These are phyloP conservation scores for Solanum hybrid DNA, from an alignment of 305 asterid species.

Conservation along the genomic window DNA sequence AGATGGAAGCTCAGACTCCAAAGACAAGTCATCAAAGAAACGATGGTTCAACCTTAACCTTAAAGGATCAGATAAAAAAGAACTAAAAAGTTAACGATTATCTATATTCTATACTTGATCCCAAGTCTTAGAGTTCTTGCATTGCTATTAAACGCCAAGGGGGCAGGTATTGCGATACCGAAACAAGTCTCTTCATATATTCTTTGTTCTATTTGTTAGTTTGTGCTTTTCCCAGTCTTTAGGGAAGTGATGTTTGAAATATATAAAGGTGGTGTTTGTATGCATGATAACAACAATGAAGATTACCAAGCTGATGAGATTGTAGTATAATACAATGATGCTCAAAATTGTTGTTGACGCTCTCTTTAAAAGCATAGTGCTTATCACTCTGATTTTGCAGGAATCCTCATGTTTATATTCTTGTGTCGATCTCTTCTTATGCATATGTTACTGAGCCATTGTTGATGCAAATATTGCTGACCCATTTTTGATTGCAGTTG, in stretches of 20 bases:
- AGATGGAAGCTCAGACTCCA: conserved; percentile 78
- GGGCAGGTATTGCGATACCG: conserved; percentile 5
- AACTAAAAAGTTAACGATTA: neutral
- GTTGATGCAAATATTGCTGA: conserved; percentile 5
- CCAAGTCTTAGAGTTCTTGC: neutral
- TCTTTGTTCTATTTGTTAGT: conserved; percentile 13
- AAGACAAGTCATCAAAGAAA: conserved; percentile 71
- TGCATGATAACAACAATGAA: neutral
- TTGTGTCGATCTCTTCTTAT: neutral
- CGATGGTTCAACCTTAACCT: conserved; percentile 83
- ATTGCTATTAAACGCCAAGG: neutral
- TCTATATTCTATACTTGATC: neutral
- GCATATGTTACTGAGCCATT: conserved; percentile 62
- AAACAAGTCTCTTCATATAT: conserved; percentile 19
- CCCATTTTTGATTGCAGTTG: conserved; percentile 77
- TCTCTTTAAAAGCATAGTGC: neutral
- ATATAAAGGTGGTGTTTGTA: neutral
- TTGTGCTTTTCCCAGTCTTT: neutral
- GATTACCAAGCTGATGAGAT: neutral
- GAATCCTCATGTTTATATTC: neutral
- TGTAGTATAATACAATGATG: neutral
- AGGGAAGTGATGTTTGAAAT: neutral
- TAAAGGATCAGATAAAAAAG: conserved; percentile 45
- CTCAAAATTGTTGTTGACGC: neutral
- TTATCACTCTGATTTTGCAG: neutral